Percentiles rank a stretch among this genome's conserved stretches.
These are phyloP conservation scores for Stentor coeruleus DNA, from an alignment of 73 alveolate species.

Conservation along the genomic window DNA sequence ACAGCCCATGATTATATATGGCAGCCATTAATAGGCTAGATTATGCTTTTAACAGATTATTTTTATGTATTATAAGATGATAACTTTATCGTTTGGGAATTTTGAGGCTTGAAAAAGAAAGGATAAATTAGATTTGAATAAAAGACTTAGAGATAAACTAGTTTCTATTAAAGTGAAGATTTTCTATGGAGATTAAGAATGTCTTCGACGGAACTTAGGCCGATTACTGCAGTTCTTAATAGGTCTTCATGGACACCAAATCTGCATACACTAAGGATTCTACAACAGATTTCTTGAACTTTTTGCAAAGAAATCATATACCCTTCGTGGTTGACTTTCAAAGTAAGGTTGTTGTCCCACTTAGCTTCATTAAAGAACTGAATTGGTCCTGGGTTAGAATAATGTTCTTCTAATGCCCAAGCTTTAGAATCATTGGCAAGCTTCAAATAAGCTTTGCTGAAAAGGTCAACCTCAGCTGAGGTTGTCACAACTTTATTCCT, in stretches of 20 bases:
- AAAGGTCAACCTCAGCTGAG: conserved; percentile 64
- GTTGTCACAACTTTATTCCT: conserved; percentile 48
- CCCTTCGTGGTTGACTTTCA: conserved; percentile 23
- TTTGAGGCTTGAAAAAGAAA: too few species aligned
- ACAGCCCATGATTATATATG: too few species aligned
- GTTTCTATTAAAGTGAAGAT: too few species aligned
- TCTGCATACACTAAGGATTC: conserved; percentile 19
- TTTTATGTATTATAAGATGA: too few species aligned
- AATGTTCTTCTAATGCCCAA: conserved; percentile 64
- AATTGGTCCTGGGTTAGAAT: conserved; percentile 82
- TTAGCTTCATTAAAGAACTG: conserved; percentile 44
- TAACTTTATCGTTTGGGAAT: too few species aligned
- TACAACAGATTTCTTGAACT: conserved; percentile 16
- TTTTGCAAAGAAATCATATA: conserved; percentile 32
- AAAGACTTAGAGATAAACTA: too few species aligned
- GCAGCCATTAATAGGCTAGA: too few species aligned
- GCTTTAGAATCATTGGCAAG: conserved; percentile 31
- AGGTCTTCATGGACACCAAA: neutral
- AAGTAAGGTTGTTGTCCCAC: conserved; percentile 26
- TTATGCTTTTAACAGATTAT: too few species aligned
- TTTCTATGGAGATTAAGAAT: too few species aligned
- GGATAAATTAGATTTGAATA: too few species aligned
- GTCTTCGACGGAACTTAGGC: neutral
- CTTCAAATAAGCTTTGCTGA: conserved; percentile 28
- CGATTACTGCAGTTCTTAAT: conserved; percentile 13